A percentile compares a stretch with the other conserved stretches of the same genome.
These are phyloP conservation scores for Discostella stelligera DNA, from an alignment of 352 stramenopile species.

Conservation along the genomic window DNA sequence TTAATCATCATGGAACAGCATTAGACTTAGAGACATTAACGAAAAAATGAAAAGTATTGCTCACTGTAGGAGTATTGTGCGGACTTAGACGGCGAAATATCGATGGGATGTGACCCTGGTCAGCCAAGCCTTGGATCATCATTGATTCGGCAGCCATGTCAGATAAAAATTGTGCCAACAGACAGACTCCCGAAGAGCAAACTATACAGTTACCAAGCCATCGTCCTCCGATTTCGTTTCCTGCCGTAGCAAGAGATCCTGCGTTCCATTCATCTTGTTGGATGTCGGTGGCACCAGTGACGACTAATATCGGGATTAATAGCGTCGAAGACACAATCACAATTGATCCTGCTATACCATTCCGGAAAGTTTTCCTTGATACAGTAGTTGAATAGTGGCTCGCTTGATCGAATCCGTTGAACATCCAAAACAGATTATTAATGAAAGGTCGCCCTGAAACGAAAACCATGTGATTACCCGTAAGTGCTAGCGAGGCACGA, in stretches of 20 bases:
- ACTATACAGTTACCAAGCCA: conserved; percentile 87
- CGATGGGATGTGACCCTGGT: conserved; percentile 84
- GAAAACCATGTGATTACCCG: not conserved
- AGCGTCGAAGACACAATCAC: conserved; percentile 84
- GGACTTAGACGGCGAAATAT: conserved; percentile 81
- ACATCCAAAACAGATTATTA: conserved; percentile 91
- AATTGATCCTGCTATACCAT: conserved; percentile 84
- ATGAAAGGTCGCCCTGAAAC: conserved; percentile 71
- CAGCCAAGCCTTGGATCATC: conserved; percentile 82
- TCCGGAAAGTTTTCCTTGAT: conserved; percentile 83
- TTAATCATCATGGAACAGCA: no score
- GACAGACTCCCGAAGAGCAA: conserved; percentile 81
- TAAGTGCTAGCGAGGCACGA: not conserved
- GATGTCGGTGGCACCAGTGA: conserved; percentile 83
- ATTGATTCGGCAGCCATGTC: conserved; percentile 90
- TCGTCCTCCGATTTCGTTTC: conserved; percentile 79
- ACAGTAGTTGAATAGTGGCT: conserved; percentile 52
- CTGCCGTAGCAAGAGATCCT: conserved; percentile 88
- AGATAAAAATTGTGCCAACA: conserved; percentile 86
- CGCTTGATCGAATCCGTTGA: conserved; percentile 88
- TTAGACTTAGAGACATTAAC: no score
- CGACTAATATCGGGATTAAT: conserved; percentile 85
- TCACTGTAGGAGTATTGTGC: conserved; percentile 72
- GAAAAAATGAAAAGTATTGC: not conserved
- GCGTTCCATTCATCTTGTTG: conserved; percentile 85